Evolutionary conservation across 495 filamentous ascomycete genomes (phyloP).

Genomic region (Hapsidospora chrysogenum): DNA sequence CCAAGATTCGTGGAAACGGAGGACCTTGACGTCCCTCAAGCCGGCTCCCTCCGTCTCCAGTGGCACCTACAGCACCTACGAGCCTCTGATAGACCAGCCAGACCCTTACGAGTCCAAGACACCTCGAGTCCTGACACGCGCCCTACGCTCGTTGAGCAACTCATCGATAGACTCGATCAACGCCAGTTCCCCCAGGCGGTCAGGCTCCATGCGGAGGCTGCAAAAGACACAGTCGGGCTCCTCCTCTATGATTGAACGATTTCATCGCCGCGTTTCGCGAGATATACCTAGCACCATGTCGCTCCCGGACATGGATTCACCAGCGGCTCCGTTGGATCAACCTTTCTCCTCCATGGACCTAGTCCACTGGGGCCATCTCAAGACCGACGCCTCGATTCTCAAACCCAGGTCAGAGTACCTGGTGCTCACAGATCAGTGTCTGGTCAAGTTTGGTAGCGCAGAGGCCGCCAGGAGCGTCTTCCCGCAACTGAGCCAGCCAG

Average conservation of each 20-base stretch:
- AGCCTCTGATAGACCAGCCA: not conserved
- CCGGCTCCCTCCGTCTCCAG: too few relatives aligned
- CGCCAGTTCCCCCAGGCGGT: not conserved
- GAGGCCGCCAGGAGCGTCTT: conserved; percentile 36
- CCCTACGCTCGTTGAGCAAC: conserved; percentile 2
- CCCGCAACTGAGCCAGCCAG: conserved; percentile 12
- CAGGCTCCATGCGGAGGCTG: conserved; percentile 1
- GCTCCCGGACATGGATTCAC: not conserved
- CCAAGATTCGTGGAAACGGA: not conserved
- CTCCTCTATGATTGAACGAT: conserved; percentile 1
- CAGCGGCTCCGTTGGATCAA: not conserved
- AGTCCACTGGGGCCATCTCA: conserved; percentile 47
- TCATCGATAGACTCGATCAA: conserved; percentile 1
- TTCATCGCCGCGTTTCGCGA: conserved; percentile 1
- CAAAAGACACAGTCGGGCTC: conserved; percentile 1
- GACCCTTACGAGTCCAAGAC: not conserved
- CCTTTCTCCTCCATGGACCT: conserved; percentile 1
- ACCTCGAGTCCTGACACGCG: not conserved
- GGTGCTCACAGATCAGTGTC: conserved; percentile 72
- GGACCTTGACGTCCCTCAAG: not conserved
- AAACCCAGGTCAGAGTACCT: conserved; percentile 77
- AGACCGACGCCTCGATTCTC: conserved; percentile 65
- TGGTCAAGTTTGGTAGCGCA: conserved; percentile 66
- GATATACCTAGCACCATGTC: not conserved
- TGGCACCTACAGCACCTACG: not conserved